phyloP scores from a whole-genome alignment of 768 basidiomycete genomes.

The Psilocybe cubensis region DNA sequence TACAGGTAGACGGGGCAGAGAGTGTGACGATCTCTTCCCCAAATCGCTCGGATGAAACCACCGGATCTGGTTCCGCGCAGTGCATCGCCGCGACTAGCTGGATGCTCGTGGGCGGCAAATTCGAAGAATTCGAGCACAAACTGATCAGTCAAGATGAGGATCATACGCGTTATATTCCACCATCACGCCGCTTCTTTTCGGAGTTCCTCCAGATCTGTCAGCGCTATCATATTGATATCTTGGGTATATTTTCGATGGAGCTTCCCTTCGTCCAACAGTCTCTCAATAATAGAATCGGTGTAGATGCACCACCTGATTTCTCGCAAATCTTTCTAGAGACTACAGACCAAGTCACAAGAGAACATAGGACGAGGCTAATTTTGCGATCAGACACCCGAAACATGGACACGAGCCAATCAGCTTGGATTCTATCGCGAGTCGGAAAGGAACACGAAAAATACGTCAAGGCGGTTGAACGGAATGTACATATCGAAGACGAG shows the following conservation, averaged over 20 bases:
- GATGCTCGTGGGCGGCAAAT: neutral
- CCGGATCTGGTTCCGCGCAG: too few relatives aligned
- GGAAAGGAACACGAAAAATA: too few relatives aligned
- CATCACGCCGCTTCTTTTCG: neutral
- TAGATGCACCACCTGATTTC: too few relatives aligned
- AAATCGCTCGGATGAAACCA: neutral
- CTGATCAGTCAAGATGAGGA: fast-evolving
- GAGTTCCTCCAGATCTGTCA: neutral
- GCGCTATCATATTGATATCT: neutral
- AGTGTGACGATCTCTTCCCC: neutral
- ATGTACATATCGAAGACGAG: too few relatives aligned
- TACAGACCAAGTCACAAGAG: too few relatives aligned
- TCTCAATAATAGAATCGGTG: too few relatives aligned
- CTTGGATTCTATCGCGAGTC: too few relatives aligned
- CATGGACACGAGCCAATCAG: too few relatives aligned
- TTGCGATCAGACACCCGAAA: too few relatives aligned
- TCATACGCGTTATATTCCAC: neutral
- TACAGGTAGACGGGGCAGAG: neutral
- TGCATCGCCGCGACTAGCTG: neutral
- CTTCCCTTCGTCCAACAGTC: neutral
- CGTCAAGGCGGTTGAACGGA: too few relatives aligned
- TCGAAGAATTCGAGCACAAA: neutral
- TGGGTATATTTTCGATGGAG: neutral
- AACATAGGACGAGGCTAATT: too few relatives aligned
- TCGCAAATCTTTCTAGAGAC: too few relatives aligned